Evolutionary conservation across 768 basidiomycete species (phyloP), one percentile per base, ranked within the genome.

Genomic region (Lactifluus pinguis): DNA sequence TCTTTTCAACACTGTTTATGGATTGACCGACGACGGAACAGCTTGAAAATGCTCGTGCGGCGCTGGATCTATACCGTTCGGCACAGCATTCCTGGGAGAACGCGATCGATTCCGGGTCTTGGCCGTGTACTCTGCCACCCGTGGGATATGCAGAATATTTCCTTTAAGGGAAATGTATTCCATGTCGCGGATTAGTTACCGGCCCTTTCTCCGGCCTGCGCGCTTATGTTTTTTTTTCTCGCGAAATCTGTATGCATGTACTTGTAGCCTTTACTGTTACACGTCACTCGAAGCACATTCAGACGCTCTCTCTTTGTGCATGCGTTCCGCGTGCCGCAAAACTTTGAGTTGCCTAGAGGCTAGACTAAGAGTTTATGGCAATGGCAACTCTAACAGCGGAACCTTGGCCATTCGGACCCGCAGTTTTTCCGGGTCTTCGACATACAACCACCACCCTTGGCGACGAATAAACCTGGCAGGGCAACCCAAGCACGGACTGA

Each of bases 1-100:
- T 32, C 49, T 47, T 38, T n/a, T 55, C 15, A 34, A 49, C 13
- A 53, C 25, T 25, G 15, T 44, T n/a, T 8, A 47, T 13, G 29
- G 15, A 29, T 21, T 15, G 49, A 54, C 15, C 32, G 45, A 47
- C 13, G 7, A 42, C 7, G 21, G 13, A 25, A 59, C 60, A 80
- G 82, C 67, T 79, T 30, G 82, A 83, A 67, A 67, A 72, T 55
- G 79, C 79, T 29, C 76, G 80, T 10, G 80, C 79, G 14, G 74
- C 76, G 11, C 72, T 83, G 56, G 79, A 82, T 68, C 66, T 83
- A 21, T 83, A 81, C 70, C 77, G 81, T 34, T 79, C 76, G 6
- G 77, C 73, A 61, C 77, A 81, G 64, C 70, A 72, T n/a, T 62
- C 73, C 19, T 83, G 82, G 72, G 82, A 84, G 65, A 70, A 65